Percentiles rank a stretch among this genome's conserved stretches.
Evolutionary conservation across 495 filamentous ascomycete species (phyloP).

Genomic region (Aspergillus nidulans): DNA sequence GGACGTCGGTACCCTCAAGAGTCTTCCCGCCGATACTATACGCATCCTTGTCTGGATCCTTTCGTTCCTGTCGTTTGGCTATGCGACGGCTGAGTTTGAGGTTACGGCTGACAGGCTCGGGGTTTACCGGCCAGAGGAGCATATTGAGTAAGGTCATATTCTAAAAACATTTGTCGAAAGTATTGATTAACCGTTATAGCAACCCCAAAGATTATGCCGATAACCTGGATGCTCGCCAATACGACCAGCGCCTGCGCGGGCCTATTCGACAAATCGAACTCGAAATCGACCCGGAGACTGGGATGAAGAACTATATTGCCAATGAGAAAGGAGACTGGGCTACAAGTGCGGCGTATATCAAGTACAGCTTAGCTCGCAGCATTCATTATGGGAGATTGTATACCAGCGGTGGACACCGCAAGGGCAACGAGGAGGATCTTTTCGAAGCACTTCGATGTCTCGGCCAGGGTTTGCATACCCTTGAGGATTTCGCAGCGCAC

Average conservation of each 20-base stretch:
- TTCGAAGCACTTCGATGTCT: slow-evolving; percentile 85
- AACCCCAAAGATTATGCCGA: slow-evolving; percentile 92
- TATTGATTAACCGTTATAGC: slow-evolving; percentile 17
- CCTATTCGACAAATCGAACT: slow-evolving; percentile 73
- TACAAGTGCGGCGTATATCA: slow-evolving; percentile 86
- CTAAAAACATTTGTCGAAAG: neutral
- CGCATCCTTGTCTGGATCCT: slow-evolving; percentile 87
- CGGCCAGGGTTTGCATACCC: slow-evolving; percentile 86
- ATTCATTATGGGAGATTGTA: slow-evolving; percentile 91
- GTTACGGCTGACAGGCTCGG: slow-evolving; percentile 89
- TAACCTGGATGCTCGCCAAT: slow-evolving; percentile 76
- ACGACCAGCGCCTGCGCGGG: slow-evolving; percentile 74
- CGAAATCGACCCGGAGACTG: slow-evolving; percentile 75
- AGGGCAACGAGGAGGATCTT: slow-evolving; percentile 78
- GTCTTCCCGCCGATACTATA: slow-evolving; percentile 84
- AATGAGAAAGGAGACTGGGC: slow-evolving; percentile 83
- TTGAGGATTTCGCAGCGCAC: slow-evolving; percentile 95
- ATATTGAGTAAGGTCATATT: slow-evolving; percentile 65
- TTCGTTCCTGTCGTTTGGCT: slow-evolving; percentile 89
- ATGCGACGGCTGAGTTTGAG: slow-evolving; percentile 95
- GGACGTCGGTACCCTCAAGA: slow-evolving; percentile 87
- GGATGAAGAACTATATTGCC: slow-evolving; percentile 99
- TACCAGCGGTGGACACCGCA: slow-evolving; percentile 58
- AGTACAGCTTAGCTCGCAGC: slow-evolving; percentile 73
- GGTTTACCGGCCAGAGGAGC: slow-evolving; percentile 91